Evolutionary conservation across 768 basidiomycete genomes (phyloP), one percentile per base, ranked within the genome.

Genomic region (Melanogaster broomeanus): DNA sequence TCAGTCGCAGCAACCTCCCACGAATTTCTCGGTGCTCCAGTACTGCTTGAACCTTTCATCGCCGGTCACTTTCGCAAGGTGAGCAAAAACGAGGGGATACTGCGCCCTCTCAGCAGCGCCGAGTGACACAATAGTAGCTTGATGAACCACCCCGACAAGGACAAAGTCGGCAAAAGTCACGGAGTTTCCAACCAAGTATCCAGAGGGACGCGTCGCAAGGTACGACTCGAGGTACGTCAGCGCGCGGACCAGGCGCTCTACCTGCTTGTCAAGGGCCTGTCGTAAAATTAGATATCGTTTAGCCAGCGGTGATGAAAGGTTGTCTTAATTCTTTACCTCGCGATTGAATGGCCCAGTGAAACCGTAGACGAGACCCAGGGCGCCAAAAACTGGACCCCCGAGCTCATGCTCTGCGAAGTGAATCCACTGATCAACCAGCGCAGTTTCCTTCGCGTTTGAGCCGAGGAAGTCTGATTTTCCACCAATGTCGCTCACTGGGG

Each of bases 331-430:
- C 8, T 51, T 18, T 15, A 61, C 60, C 49, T 61, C 51, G 18
- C 24, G 53, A 30, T 6, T 52, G 42, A 61, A 61, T 1, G 47
- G 25, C 0, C 38, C 35, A 18, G 18, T 1, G 3, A 31, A 40
- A 1, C 51, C 53, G 13, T 28, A 47, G 12, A 61, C 9, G 38
- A 38, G 1, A 8, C 37, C 24, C 15, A 35, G n/a, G 24, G 34
- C 10, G n/a, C 0, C 9, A 8, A 37, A 13, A 0, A 3, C 1
- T 6, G 52, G 44, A 0, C 0, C 6, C 3, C 52, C 33, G 21
- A 64, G 42, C 16, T 64, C 63, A 1, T 46, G 45, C 18, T 64
- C 62, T 8, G 45, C 49, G 40, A 56, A 64, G 38, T 59, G 63
- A 4, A 42, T 12, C 60, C 62, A 64, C 15, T 63, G 63, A 47